Conservation (phyloP, 163 green algal genomes). For the Volvox carteri region DNA sequence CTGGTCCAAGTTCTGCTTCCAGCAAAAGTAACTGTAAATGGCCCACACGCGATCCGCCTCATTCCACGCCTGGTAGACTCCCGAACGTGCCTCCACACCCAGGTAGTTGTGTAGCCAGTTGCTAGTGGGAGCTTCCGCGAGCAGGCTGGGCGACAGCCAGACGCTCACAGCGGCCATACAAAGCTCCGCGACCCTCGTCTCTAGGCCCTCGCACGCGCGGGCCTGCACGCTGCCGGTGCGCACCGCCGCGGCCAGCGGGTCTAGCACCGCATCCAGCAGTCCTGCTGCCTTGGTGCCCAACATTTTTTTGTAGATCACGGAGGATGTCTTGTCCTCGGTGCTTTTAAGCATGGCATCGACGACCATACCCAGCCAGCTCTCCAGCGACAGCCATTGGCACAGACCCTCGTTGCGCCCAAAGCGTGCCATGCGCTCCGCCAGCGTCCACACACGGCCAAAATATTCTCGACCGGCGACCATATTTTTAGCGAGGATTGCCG, state of each 20-base stretch:
- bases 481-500: not conserved
- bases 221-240: not conserved
- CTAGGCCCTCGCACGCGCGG: conserved; percentile 6
- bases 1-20: conserved; percentile 15
- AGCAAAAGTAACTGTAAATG: conserved; percentile 41
- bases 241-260: conserved; percentile 1
- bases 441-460: conserved; percentile 31
- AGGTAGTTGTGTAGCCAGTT: conserved; percentile 40
- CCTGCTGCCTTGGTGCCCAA: not conserved
- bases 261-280: conserved; percentile 18
- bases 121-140: conserved; percentile 18
- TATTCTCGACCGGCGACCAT: conserved; percentile 30
- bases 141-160: not conserved
- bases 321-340: conserved; percentile 21
- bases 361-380: conserved; percentile 50
- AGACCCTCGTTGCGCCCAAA: conserved; percentile 25
- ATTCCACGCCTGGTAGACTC: conserved; percentile 32
- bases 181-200: conserved; percentile 37
- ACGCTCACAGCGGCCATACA: conserved; percentile 4
- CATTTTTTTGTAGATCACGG: conserved; percentile 41
- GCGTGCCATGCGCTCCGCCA: conserved; percentile 41
- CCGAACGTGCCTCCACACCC: not conserved
- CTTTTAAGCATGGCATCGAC: conserved; percentile 15
- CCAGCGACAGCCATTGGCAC: conserved; percentile 34
- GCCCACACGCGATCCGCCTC: conserved; percentile 44